phyloP scores from a whole-genome alignment of 805 yeast genomes.

The Tetrapisispora fleetii region DNA sequence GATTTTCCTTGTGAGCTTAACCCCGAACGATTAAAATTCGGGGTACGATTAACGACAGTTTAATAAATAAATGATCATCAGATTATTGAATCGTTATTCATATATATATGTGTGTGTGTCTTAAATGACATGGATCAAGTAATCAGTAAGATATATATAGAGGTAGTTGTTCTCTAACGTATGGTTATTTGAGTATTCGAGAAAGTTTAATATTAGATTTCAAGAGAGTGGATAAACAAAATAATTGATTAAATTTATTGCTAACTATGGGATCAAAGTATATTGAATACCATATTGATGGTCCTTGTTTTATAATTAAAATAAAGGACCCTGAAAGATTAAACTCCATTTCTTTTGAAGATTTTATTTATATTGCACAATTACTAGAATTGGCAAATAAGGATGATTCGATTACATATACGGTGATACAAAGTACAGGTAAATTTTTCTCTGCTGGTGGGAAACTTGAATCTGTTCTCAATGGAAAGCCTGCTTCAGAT shows the following conservation, averaged over 20 bases:
- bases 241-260: neutral
- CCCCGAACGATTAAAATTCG: too few relatives aligned
- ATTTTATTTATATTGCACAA: constrained; percentile 50
- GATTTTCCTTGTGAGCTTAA: too few relatives aligned
- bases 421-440: constrained; percentile 63
- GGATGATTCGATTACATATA: constrained; percentile 50
- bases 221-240: too few relatives aligned
- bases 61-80: too few relatives aligned
- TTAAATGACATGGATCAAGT: too few relatives aligned
- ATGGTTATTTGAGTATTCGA: too few relatives aligned
- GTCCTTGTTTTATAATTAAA: constrained; percentile 46
- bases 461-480: constrained; percentile 29
- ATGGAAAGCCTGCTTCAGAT: neutral
- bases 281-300: constrained; percentile 11
- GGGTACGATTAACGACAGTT: too few relatives aligned
- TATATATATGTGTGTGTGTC: too few relatives aligned
- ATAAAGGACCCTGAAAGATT: constrained; percentile 49
- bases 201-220: too few relatives aligned
- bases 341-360: constrained; percentile 60
- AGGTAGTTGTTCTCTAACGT: too few relatives aligned
- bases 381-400: constrained; percentile 51
- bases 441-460: constrained; percentile 80
- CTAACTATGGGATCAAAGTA: neutral
- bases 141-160: too few relatives aligned
- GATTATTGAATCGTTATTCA: too few relatives aligned